These are phyloP conservation scores for Cystofilobasidium bisporidii DNA, from an alignment of 768 basidiomycete genomes.

Conservation along the genomic window DNA sequence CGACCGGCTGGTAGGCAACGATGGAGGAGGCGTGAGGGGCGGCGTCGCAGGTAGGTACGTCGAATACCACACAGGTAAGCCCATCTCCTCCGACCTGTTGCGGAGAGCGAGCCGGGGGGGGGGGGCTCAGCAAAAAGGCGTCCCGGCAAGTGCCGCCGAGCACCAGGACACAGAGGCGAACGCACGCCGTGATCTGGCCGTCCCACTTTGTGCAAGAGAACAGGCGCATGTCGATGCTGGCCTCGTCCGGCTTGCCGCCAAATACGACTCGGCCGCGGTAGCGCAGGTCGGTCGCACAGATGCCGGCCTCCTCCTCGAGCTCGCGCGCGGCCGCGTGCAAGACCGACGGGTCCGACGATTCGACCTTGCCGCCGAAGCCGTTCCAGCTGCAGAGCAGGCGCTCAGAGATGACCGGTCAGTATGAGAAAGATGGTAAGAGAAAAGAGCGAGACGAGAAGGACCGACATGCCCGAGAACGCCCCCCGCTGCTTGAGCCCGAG, in stretches of 20 bases:
- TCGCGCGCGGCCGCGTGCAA: not conserved
- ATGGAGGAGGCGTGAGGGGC: not conserved
- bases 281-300: not conserved
- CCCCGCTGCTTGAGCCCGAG: not conserved
- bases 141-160: not conserved
- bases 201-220: not conserved
- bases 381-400: not conserved
- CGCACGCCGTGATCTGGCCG: not conserved
- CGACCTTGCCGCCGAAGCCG: slow-evolving; percentile 9
- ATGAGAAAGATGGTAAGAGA: too few relatives aligned
- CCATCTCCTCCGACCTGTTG: slow-evolving; percentile 6
- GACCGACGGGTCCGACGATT: not conserved
- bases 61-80: not conserved
- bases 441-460: too few relatives aligned
- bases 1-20: not conserved
- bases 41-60: not conserved
- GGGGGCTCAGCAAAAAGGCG: not conserved
- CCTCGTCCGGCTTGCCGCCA: not conserved
- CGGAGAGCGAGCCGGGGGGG: not conserved
- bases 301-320: slow-evolving; percentile 6
- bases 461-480: not conserved
- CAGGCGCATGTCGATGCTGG: not conserved
- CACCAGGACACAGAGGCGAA: not conserved
- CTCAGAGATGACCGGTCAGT: not conserved
- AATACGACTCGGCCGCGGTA: not conserved